Evolutionary conservation across 805 yeast genomes (phyloP).

Genomic region (Yarrowia alimentaria): DNA sequence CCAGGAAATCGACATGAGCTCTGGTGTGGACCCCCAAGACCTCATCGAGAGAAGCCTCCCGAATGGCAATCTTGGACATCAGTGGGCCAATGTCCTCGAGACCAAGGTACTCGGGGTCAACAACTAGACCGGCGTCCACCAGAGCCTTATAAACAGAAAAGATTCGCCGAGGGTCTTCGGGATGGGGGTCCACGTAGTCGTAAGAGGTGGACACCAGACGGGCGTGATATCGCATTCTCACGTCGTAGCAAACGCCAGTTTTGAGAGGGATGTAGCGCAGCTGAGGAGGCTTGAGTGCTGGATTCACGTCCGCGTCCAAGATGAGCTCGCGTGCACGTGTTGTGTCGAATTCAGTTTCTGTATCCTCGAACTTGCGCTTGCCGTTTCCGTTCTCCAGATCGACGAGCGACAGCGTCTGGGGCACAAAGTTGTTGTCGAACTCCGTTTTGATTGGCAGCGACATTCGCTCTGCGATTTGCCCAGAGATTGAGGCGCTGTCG

Average conservation of each 20-base stretch:
- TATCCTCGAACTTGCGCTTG: conserved; percentile 30
- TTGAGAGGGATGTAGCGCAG: conserved; percentile 71
- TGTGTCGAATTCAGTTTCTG: conserved; percentile 6
- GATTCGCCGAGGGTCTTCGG: conserved; percentile 96
- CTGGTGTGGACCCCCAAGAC: conserved; percentile 80
- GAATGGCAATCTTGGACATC: conserved; percentile 84
- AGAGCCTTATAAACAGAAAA: conserved; percentile 89
- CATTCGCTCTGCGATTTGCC: conserved; percentile 21
- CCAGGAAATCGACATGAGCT: conserved; percentile 73
- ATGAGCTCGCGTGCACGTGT: conserved; percentile 21
- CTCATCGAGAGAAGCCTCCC: conserved; percentile 87
- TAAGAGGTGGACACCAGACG: conserved; percentile 86
- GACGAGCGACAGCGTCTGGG: conserved; percentile 20
- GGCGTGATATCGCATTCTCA: conserved; percentile 96
- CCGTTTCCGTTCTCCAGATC: conserved; percentile 31
- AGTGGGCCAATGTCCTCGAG: conserved; percentile 75
- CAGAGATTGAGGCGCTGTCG: conserved; percentile 23
- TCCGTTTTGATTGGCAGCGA: conserved; percentile 22
- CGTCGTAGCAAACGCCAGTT: conserved; percentile 95
- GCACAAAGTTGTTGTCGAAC: conserved; percentile 21
- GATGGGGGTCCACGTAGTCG: conserved; percentile 97
- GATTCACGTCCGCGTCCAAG: conserved; percentile 4
- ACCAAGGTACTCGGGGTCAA: conserved; percentile 71
- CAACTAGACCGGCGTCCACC: conserved; percentile 89
- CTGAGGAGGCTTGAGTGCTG: conserved; percentile 47